Evolutionary conservation across 2,329 filamentous ascomycete species (phyloP).

Genomic region (Claviceps capensis): DNA sequence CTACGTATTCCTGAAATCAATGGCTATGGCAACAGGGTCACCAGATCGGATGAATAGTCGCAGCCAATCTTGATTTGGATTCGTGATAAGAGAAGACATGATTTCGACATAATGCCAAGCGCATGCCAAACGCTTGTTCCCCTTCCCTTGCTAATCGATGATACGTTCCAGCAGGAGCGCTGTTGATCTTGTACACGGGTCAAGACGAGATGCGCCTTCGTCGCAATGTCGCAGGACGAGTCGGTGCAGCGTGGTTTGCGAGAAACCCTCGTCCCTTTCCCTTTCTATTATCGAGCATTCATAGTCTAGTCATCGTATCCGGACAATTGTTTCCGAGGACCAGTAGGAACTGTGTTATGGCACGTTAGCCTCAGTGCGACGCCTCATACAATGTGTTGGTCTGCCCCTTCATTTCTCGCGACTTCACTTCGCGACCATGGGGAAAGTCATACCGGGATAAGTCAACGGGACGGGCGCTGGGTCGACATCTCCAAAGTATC

Average conservation of each 20-base stretch:
- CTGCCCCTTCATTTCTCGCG: neutral
- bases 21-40: neutral
- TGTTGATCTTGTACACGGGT: constrained; percentile 6
- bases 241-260: neutral
- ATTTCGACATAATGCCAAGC: neutral
- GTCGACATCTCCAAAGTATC: constrained; percentile 58
- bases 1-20: neutral
- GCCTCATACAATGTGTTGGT: neutral
- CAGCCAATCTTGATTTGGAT: neutral
- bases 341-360: constrained; percentile 34
- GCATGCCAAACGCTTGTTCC: neutral
- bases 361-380: neutral
- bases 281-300: neutral
- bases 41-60: neutral
- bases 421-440: neutral
- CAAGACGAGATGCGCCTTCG: neutral
- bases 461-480: constrained; percentile 66
- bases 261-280: neutral
- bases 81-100: neutral
- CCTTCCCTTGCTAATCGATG: neutral
- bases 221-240: neutral
- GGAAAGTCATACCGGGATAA: constrained; percentile 66
- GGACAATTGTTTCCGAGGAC: constrained; percentile 43
- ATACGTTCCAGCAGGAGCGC: neutral
- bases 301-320: constrained; percentile 44